Conservation (phyloP, 371 early-diverging fungal species). For the Capniomyces stellatus region DNA sequence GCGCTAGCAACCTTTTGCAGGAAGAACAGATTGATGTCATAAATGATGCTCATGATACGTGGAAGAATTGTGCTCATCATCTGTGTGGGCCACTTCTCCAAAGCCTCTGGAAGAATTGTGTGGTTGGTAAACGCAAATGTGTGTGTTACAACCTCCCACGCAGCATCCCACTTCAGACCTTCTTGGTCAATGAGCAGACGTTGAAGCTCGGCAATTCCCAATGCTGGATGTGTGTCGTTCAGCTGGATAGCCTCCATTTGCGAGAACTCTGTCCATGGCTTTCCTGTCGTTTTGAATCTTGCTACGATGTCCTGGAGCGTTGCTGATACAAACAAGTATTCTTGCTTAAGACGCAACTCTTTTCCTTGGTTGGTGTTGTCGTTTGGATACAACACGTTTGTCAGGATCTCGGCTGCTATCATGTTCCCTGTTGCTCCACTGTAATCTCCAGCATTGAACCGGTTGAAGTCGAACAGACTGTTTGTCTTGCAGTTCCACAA, state of each 20-base stretch:
- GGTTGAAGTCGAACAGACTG: conserved; percentile 51
- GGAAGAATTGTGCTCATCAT: conserved; percentile 72
- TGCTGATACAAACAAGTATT: conserved; percentile 81
- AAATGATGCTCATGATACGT: conserved; percentile 84
- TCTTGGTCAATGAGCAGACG: conserved; percentile 77
- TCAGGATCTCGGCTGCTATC: conserved; percentile 72
- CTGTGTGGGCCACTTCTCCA: conserved; percentile 87
- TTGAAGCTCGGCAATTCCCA: conserved; percentile 73
- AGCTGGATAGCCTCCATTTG: conserved; percentile 81
- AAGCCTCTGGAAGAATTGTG: conserved; percentile 85
- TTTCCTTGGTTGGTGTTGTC: conserved; percentile 86
- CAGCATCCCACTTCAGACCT: conserved; percentile 71
- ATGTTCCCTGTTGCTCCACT: conserved; percentile 72
- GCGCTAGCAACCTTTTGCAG: conserved; percentile 66
- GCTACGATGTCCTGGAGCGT: conserved; percentile 71
- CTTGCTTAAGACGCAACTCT: conserved; percentile 81
- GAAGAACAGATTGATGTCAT: conserved; percentile 88
- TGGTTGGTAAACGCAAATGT: conserved; percentile 90
- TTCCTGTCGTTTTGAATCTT: conserved; percentile 67
- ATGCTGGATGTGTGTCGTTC: conserved; percentile 65
- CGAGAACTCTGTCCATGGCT: conserved; percentile 68
- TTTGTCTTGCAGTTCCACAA: conserved; percentile 70
- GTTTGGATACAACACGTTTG: conserved; percentile 82
- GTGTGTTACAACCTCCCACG: conserved; percentile 75
- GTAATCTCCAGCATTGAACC: conserved; percentile 85